phyloP scores from a whole-genome alignment of 2,329 filamentous ascomycete species.

The Plenodomus lindquistii region DNA sequence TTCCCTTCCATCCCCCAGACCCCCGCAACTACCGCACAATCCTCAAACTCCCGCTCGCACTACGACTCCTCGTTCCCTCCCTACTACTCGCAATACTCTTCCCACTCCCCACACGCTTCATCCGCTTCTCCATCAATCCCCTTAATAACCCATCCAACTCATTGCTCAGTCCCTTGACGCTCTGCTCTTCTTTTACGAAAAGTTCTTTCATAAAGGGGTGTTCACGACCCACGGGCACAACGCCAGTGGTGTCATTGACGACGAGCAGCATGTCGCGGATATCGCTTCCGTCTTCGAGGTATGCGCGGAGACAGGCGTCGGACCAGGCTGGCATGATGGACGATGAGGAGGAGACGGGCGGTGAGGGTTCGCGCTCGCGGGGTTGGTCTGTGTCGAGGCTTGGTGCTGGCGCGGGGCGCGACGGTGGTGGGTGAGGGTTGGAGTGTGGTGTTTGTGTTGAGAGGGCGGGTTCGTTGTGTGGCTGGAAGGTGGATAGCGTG shows the following conservation, averaged over 20 bases:
- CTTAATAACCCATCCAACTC: conserved; percentile 87
- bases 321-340: conserved; percentile 75
- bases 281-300: conserved; percentile 87
- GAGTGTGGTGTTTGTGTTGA: conserved; percentile 22
- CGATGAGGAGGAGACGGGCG: conserved; percentile 45
- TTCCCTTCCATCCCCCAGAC: too few species aligned
- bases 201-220: conserved; percentile 81
- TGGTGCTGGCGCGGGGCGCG: conserved; percentile 44
- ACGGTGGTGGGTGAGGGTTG: conserved; percentile 25
- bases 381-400: conserved; percentile 20
- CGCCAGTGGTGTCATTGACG: conserved; percentile 88
- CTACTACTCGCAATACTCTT: conserved; percentile 11
- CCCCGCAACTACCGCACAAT: conserved; percentile 2
- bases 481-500: conserved; percentile 18
- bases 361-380: conserved; percentile 20
- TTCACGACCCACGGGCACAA: conserved; percentile 76
- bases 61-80: conserved; percentile 5
- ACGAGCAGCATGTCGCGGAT: conserved; percentile 89
- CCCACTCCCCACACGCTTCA: conserved; percentile 21
- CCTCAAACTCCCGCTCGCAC: conserved; percentile 11
- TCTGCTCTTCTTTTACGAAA: conserved; percentile 85
- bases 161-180: conserved; percentile 83
- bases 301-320: conserved; percentile 80
- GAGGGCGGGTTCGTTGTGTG: conserved; percentile 26
- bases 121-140: conserved; percentile 68